Evolutionary conservation across 139 green algal species (phyloP).

Genomic region (Asterochloris sp.): DNA sequence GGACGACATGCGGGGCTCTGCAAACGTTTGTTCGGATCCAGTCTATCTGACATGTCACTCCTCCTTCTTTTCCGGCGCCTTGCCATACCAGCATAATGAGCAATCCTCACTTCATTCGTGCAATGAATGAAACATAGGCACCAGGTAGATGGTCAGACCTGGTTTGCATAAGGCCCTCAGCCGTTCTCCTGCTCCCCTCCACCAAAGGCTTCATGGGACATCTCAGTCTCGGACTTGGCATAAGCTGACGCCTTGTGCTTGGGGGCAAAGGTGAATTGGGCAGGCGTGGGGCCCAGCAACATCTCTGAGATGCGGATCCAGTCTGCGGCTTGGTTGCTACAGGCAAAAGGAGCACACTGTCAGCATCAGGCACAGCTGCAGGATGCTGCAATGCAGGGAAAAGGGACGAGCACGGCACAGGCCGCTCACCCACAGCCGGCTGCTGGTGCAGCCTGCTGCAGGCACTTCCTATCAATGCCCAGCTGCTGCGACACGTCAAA

Average conservation of each 20-base stretch:
- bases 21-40: too few relatives aligned
- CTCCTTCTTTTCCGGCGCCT: too few relatives aligned
- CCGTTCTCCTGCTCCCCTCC: slow-evolving; percentile 19
- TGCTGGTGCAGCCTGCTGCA: background rate
- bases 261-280: slow-evolving; percentile 73
- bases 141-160: too few relatives aligned
- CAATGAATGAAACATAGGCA: too few relatives aligned
- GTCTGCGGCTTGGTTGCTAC: slow-evolving; percentile 55
- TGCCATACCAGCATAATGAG: too few relatives aligned
- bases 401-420: background rate
- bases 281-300: slow-evolving; percentile 80
- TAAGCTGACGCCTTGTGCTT: slow-evolving; percentile 80
- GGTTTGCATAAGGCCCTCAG: background rate
- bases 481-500: background rate
- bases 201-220: background rate
- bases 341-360: background rate
- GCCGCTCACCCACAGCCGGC: background rate
- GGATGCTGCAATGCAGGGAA: background rate
- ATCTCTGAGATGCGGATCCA: slow-evolving; percentile 89
- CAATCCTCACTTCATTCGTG: too few relatives aligned
- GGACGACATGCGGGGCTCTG: too few relatives aligned
- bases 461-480: background rate
- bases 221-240: background rate
- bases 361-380: background rate
- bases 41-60: too few relatives aligned